phyloP scores from a whole-genome alignment of 129 eudicot species.

The Scalesia atractyloides region DNA sequence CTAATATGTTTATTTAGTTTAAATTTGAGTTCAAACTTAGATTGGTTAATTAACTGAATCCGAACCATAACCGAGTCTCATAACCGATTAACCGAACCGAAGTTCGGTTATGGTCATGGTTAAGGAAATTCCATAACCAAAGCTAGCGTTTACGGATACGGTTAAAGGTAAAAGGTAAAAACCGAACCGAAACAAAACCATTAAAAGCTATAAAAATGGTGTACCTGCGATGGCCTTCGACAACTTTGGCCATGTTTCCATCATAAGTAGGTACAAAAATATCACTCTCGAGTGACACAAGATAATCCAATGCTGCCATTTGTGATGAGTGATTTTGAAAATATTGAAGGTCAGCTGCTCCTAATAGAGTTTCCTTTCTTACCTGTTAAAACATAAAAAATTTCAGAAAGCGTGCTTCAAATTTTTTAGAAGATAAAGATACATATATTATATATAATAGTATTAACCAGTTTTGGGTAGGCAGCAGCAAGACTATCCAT shows the following conservation, averaged over 20 bases:
- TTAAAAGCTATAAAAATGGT: neutral
- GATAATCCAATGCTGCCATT: slow-evolving; percentile 97
- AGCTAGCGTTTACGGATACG: too few relatives aligned
- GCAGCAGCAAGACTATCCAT: slow-evolving; percentile 77
- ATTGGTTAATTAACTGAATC: neutral
- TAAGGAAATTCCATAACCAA: too few relatives aligned
- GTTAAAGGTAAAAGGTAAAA: too few relatives aligned
- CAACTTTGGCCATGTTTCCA: slow-evolving; percentile 99
- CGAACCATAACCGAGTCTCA: too few relatives aligned
- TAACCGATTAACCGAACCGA: too few relatives aligned
- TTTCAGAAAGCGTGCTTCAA: neutral
- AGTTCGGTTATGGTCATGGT: too few relatives aligned
- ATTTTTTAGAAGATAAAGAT: neutral
- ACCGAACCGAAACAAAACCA: neutral
- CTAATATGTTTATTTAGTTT: too few relatives aligned
- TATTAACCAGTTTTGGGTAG: slow-evolving; percentile 82
- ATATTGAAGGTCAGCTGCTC: slow-evolving; percentile 70
- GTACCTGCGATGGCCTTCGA: slow-evolving; percentile 98
- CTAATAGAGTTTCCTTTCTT: slow-evolving; percentile 87
- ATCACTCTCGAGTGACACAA: slow-evolving; percentile 95
- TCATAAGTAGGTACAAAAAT: slow-evolving; percentile 95
- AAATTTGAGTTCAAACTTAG: too few relatives aligned
- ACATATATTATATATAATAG: neutral
- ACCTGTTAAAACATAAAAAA: slow-evolving; percentile 51
- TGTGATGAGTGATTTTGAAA: slow-evolving; percentile 96